Base-by-base conservation (phyloP, 331 rosid species). In the Quercus lobata region DNA sequence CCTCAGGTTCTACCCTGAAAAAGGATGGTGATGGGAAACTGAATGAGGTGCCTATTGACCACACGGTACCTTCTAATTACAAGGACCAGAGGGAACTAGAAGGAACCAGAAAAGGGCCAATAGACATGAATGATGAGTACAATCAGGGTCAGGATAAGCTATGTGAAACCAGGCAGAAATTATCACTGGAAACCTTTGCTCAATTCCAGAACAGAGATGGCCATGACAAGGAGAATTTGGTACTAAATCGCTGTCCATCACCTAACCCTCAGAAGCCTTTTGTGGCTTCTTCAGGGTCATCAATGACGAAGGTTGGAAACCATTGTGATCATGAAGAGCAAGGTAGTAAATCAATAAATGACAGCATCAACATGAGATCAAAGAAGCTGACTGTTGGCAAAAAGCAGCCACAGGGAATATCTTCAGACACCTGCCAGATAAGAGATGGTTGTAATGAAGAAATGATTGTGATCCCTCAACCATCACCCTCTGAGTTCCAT, bases 121-220 rank as follows among this genome's bases (percentile, higher is more conserved):
- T 78, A 60, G 57, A 74, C 68, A 5, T 29, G 18, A 25, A 56
- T 44, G 57, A 69, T 19, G 57, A 56, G 57, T 61, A 57, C 76
- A 61, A 17, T 25, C 29, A 4, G 37, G 61, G 57, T 74, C 80
- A 57, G 80, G 84, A 76, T 18, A 76, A 72, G 77, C 54, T 63
- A 27, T 29, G 77, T 34, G 71, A 69, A 77, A 57, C 80, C 21
- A 72, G 82, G 29, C 6, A 58, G 66, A 82, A 85, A 69, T 24
- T 85, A 66, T 81, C 84, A 2, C 58, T 78, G 12, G 81, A 76
- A 53, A 6, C 66, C 37, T 44, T 70, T 29, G 21, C 65, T 76
- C 82, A 76, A 49, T 37, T 49, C 35, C 80, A 66, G 69, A 68
- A 71, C 25, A 69, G 22, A 68, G 69, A 71, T 52, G 78, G 69